These are phyloP conservation scores for Cryptosporidium bovis DNA, from an alignment of 169 alveolate genomes.

Conservation along the genomic window DNA sequence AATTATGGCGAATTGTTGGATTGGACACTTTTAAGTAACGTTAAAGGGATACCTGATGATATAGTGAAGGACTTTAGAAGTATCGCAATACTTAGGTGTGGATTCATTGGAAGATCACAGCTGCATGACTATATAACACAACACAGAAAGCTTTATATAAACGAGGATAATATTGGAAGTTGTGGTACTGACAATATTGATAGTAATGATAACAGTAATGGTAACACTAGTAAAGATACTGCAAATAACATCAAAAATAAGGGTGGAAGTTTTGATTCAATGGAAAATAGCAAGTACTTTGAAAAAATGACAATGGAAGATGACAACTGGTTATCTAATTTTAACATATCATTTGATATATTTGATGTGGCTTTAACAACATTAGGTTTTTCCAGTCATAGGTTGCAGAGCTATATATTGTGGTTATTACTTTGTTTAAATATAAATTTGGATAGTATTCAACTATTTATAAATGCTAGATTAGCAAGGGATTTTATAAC, in stretches of 20 bases:
- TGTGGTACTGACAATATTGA: background rate
- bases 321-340: background rate
- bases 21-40: constrained; percentile 30
- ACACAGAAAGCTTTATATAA: constrained; percentile 25
- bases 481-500: constrained; percentile 30
- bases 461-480: constrained; percentile 29
- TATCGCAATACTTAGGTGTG: constrained; percentile 34
- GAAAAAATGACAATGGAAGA: constrained; percentile 17
- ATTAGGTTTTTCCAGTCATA: constrained; percentile 51
- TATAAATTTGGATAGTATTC: constrained; percentile 2
- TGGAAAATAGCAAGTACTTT: background rate
- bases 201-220: background rate
- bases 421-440: constrained; percentile 55
- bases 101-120: constrained; percentile 59
- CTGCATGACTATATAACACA: constrained; percentile 36
- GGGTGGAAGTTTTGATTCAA: background rate
- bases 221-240: background rate
- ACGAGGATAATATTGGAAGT: background rate
- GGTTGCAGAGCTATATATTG: constrained; percentile 26
- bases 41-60: constrained; percentile 56
- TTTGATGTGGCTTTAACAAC: constrained; percentile 43
- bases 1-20: constrained; percentile 50
- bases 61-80: constrained; percentile 25
- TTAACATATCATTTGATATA: constrained; percentile 52
- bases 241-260: background rate